Conservation (phyloP, 495 filamentous ascomycete genomes). For the Penicillium daleae region DNA sequence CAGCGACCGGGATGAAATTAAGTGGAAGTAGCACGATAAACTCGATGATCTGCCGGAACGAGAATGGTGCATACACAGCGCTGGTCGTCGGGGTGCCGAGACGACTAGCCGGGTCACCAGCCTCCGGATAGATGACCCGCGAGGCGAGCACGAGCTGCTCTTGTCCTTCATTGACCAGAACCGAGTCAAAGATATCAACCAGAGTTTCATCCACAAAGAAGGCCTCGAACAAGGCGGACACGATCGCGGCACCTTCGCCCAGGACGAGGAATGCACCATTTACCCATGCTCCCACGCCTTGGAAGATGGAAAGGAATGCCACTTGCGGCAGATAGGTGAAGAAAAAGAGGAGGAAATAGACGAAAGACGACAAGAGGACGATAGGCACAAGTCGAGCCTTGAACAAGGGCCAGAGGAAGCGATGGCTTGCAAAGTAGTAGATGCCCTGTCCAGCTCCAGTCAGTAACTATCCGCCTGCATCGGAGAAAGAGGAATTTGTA, state of each 20-base stretch:
- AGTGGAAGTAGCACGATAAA: slow-evolving; percentile 71
- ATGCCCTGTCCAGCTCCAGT: slow-evolving; percentile 50
- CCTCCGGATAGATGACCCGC: slow-evolving; percentile 57
- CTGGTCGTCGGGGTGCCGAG: slow-evolving; percentile 62
- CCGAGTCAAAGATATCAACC: slow-evolving; percentile 69
- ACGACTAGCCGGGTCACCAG: slow-evolving; percentile 53
- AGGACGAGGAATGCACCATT: slow-evolving; percentile 67
- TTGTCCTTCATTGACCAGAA: slow-evolving; percentile 62
- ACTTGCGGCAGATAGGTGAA: slow-evolving; percentile 65
- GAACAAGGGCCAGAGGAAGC: slow-evolving; percentile 66
- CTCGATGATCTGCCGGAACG: slow-evolving; percentile 75
- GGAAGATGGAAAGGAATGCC: slow-evolving; percentile 66
- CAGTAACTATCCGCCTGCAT: background rate
- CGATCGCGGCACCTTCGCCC: slow-evolving; percentile 65
- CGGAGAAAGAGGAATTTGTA: background rate
- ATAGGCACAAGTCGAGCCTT: slow-evolving; percentile 61
- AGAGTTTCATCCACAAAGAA: slow-evolving; percentile 71
- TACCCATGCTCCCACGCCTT: slow-evolving; percentile 61
- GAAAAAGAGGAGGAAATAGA: slow-evolving; percentile 64
- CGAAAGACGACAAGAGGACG: slow-evolving; percentile 60
- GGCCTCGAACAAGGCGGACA: slow-evolving; percentile 65
- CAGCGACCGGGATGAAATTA: slow-evolving; percentile 66
- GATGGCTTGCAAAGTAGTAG: slow-evolving; percentile 61
- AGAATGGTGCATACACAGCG: slow-evolving; percentile 68
- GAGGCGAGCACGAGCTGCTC: slow-evolving; percentile 58